Evolutionary conservation across 306 rosid species (phyloP), one percentile per base, ranked within the genome.

Genomic region (Cicer judaicum): DNA sequence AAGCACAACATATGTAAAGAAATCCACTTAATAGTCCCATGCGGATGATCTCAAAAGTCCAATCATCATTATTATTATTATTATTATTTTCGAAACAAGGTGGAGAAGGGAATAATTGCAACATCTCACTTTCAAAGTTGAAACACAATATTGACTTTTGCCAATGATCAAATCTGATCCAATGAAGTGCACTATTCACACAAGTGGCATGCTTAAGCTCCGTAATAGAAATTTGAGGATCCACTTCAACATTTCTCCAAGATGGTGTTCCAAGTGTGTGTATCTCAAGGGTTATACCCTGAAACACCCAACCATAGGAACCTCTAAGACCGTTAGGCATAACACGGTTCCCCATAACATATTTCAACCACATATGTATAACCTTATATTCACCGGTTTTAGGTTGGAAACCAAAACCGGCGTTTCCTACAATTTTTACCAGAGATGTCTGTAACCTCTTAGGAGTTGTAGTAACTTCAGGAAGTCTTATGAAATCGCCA

Each of bases 61-160:
- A 0, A 3, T 7, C 5, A n/a, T n/a, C n/a, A n/a, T n/a, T n/a
- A 2, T 0, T 0, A 0, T 0, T 4, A 7, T 1, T 12, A 6
- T 9, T 2, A 68, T n/a, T 2, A 7, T 5, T 18, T 63, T 8
- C n/a, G 10, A 65, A 29, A 1, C 0, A 1, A 0, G 63, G 36
- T 41, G 76, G 76, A 60, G 40, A 43, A 46, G 80, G 75, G 59
- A 78, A 12, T 18, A 18, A n/a, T 6, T 52, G 50, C 42, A 81
- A 78, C n/a, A 13, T 34, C 77, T 76, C 84, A 11, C 42, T 67
- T 42, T 64, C 52, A 4, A 41, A 10, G 24, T 43, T 5, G 52
- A 64, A 64, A 42, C 36, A 42, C 52, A 64, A 42, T 41, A 64
- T 42, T 16, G 70, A 64, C 50, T 0, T 15, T 16, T 15, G 3